Conservation (phyloP, 2,329 filamentous ascomycete genomes). For the Zopfia rhizophila region DNA sequence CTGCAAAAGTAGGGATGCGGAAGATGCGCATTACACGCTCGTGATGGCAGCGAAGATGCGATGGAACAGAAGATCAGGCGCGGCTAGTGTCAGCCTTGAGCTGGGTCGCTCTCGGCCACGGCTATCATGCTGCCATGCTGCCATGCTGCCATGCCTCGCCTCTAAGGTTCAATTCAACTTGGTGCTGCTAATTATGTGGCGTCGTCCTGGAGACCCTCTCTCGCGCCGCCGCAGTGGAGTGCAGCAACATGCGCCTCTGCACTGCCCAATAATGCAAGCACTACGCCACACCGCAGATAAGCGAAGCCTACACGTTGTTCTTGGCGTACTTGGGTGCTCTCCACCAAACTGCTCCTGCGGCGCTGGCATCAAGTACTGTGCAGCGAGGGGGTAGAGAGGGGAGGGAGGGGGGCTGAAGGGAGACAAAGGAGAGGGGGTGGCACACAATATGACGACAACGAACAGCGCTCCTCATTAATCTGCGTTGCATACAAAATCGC, state of each 20-base stretch:
- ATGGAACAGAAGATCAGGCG: constrained; percentile 14
- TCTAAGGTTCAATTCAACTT: no score
- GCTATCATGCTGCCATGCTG: background rate
- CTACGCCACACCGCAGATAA: constrained; percentile 47
- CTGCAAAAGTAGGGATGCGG: no score
- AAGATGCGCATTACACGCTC: no score
- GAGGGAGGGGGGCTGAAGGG: no score
- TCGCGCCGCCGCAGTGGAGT: constrained; percentile 3
- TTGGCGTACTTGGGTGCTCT: constrained; percentile 21
- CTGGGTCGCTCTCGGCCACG: background rate
- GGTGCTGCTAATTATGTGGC: no score
- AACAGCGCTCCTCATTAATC: no score
- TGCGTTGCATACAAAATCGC: no score
- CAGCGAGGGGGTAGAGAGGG: no score
- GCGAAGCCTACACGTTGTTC: constrained; percentile 36
- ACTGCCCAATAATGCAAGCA: constrained; percentile 31
- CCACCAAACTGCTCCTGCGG: constrained; percentile 1
- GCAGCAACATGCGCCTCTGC: constrained; percentile 25
- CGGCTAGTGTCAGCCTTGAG: constrained; percentile 17
- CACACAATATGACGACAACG: background rate
- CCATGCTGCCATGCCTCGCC: no score
- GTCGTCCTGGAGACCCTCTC: constrained; percentile 33
- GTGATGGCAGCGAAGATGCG: no score
- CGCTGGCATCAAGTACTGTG: constrained; percentile 16
- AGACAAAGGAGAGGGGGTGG: constrained; percentile 6